Evolutionary conservation across 306 rosid genomes (phyloP).

Genomic region (Hylodesmum podocarpum): DNA sequence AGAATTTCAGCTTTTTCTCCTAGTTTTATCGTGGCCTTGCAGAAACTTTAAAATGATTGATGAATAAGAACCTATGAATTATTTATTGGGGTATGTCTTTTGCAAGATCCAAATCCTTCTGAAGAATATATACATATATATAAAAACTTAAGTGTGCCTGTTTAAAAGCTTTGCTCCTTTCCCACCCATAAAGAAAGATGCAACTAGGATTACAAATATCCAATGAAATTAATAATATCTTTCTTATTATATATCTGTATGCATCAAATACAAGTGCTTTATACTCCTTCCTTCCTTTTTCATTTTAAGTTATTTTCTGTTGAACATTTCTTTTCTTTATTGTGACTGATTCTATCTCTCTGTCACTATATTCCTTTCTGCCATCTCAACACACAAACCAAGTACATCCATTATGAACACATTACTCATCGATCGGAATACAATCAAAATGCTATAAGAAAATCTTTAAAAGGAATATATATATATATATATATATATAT

Average conservation of each 20-base stretch:
- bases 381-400: neutral
- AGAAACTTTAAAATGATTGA: conserved; percentile 41
- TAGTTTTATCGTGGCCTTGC: conserved; percentile 23
- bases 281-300: neutral
- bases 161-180: conserved; percentile 57
- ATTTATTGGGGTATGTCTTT: conserved; percentile 14
- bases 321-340: neutral
- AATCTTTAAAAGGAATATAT: neutral
- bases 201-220: conserved; percentile 46
- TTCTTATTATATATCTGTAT: neutral
- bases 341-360: neutral
- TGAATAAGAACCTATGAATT: conserved; percentile 53
- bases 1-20: conserved; percentile 16
- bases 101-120: conserved; percentile 35
- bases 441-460: neutral
- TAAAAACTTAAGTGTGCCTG: conserved; percentile 11
- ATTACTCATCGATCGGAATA: neutral
- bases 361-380: conserved; percentile 32
- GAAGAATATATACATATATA: conserved; percentile 24
- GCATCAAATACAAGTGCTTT: conserved; percentile 31
- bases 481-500: too few species aligned
- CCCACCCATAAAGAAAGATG: conserved; percentile 34
- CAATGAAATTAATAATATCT: conserved; percentile 23
- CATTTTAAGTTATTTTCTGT: conserved; percentile 1
- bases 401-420: neutral